phyloP scores from a whole-genome alignment of 2,329 filamentous ascomycete species.

The Exophiala dermatitidis region DNA sequence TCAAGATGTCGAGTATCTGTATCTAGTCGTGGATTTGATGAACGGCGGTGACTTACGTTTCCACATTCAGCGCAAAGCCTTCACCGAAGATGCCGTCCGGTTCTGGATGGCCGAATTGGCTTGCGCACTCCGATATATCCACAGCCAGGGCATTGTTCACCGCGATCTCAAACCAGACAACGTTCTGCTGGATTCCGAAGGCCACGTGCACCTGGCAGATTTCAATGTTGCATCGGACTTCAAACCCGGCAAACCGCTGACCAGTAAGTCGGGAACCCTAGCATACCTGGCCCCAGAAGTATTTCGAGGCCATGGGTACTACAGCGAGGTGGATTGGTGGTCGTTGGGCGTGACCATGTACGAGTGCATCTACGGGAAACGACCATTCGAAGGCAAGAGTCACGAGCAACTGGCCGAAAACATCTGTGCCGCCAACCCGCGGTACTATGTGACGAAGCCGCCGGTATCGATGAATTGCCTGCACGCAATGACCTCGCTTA shows the following conservation, averaged over 20 bases:
- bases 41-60: slow-evolving; percentile 93
- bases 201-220: slow-evolving; percentile 94
- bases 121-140: slow-evolving; percentile 82
- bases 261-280: slow-evolving; percentile 92
- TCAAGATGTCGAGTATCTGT: slow-evolving; percentile 98
- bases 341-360: slow-evolving; percentile 97
- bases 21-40: slow-evolving; percentile 97
- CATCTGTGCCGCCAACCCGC: slow-evolving; percentile 73
- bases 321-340: slow-evolving; percentile 94
- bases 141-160: slow-evolving; percentile 80
- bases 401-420: slow-evolving; percentile 72
- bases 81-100: slow-evolving; percentile 90
- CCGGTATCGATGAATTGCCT: slow-evolving; percentile 82
- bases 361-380: slow-evolving; percentile 99
- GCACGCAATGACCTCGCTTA: slow-evolving; percentile 74
- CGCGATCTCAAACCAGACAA: slow-evolving; percentile 91
- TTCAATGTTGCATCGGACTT: slow-evolving; percentile 98
- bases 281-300: slow-evolving; percentile 96
- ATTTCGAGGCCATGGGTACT: slow-evolving; percentile 83
- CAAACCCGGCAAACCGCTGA: slow-evolving; percentile 70
- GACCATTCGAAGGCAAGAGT: slow-evolving; percentile 85
- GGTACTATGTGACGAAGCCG: slow-evolving; percentile 86
- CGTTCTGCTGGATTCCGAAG: slow-evolving; percentile 76
- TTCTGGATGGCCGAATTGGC: slow-evolving; percentile 97
- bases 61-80: slow-evolving; percentile 95